phyloP scores from a whole-genome alignment of 2,329 filamentous ascomycete genomes.

The Trichoderma polysporum region DNA sequence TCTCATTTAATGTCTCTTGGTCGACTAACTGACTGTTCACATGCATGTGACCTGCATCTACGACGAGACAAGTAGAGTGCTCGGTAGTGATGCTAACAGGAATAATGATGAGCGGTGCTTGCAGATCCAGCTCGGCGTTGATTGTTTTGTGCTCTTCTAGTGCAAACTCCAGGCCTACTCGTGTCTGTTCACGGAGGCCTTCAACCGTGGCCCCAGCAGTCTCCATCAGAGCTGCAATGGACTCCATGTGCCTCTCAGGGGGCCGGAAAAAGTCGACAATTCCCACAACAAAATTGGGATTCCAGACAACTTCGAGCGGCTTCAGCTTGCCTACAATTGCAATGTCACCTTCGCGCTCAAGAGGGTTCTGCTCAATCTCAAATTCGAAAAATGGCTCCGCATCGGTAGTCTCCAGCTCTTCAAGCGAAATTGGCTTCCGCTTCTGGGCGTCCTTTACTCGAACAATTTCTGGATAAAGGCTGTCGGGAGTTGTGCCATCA shows the following conservation, averaged over 20 bases:
- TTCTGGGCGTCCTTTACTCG: conserved; percentile 80
- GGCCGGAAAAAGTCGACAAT: conserved; percentile 95
- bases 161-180: conserved; percentile 93
- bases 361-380: conserved; percentile 89
- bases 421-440: conserved; percentile 51
- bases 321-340: conserved; percentile 88
- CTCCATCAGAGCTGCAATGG: conserved; percentile 93
- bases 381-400: conserved; percentile 87
- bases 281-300: conserved; percentile 87
- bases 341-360: conserved; percentile 89
- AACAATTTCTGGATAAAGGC: conserved; percentile 91
- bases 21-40: conserved; percentile 94
- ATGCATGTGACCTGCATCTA: conserved; percentile 94
- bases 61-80: conserved; percentile 82
- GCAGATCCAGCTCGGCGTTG: conserved; percentile 91
- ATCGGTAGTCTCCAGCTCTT: conserved; percentile 51
- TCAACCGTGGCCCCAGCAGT: conserved; percentile 94
- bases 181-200: conserved; percentile 89
- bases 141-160: conserved; percentile 97
- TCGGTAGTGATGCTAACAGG: conserved; percentile 85
- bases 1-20: conserved; percentile 81
- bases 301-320: conserved; percentile 96
- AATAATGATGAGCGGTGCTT: conserved; percentile 93
- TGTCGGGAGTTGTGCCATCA: conserved; percentile 90
- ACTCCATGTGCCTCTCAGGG: conserved; percentile 97